Conservation (phyloP, 768 basidiomycete species). For the Boletus rex-veris region DNA sequence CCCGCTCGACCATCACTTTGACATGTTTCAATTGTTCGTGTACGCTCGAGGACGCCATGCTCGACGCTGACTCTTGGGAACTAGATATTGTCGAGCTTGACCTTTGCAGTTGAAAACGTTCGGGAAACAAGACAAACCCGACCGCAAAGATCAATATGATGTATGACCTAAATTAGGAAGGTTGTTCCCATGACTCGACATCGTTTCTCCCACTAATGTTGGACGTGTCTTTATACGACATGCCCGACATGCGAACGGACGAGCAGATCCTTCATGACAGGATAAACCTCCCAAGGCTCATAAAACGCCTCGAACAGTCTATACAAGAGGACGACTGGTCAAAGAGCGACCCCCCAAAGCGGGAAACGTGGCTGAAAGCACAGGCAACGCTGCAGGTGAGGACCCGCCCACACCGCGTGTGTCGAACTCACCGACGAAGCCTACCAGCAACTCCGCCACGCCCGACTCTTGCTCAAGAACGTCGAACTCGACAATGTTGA, state of each 20-base stretch:
- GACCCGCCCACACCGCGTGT: slow-evolving; percentile 2
- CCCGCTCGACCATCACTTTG: slow-evolving; percentile 41
- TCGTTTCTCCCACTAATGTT: no score
- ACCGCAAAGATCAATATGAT: slow-evolving; percentile 18
- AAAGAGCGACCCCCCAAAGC: slow-evolving; percentile 21
- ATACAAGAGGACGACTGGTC: slow-evolving; percentile 37
- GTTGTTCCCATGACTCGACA: slow-evolving; percentile 17
- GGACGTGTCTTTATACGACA: no score
- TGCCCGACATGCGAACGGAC: slow-evolving; percentile 25
- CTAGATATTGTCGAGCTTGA: neutral
- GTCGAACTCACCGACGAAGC: neutral
- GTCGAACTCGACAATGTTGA: slow-evolving; percentile 51
- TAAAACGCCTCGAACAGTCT: slow-evolving; percentile 58
- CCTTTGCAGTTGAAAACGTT: neutral
- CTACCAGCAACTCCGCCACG: slow-evolving; percentile 50
- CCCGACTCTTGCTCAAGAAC: slow-evolving; percentile 52
- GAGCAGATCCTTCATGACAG: slow-evolving; percentile 50
- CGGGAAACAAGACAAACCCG: neutral
- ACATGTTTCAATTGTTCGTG: slow-evolving; percentile 20
- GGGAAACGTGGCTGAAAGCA: slow-evolving; percentile 51
- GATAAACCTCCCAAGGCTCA: slow-evolving; percentile 62
- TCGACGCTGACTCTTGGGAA: neutral
- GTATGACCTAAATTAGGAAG: slow-evolving; percentile 18
- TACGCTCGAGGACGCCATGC: slow-evolving; percentile 22
- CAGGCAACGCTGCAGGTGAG: slow-evolving; percentile 54